Percentiles rank a stretch among this genome's conserved stretches.
These are phyloP conservation scores for Pyrenophora graminea DNA, from an alignment of 2,329 filamentous ascomycete genomes.

Conservation along the genomic window DNA sequence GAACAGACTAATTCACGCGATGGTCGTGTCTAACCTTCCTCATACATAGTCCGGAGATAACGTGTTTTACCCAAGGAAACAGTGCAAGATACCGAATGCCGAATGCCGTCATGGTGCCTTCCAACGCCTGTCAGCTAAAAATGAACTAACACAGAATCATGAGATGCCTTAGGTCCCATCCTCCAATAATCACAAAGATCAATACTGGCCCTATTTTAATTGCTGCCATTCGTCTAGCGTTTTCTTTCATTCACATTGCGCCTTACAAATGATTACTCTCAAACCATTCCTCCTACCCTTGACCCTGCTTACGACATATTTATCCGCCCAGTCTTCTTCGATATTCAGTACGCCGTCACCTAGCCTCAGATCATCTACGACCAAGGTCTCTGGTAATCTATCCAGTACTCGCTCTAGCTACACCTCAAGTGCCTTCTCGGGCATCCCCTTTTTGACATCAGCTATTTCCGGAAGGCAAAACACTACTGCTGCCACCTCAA, in stretches of 20 bases:
- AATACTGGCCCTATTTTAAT: too few relatives aligned
- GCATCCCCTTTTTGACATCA: not conserved
- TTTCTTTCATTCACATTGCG: not conserved
- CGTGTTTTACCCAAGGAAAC: too few relatives aligned
- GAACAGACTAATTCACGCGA: too few relatives aligned
- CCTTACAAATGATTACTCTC: conserved; percentile 18
- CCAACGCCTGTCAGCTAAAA: too few relatives aligned
- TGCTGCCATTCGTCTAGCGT: too few relatives aligned
- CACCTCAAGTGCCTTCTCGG: not conserved
- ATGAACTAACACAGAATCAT: too few relatives aligned
- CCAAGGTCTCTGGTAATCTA: not conserved
- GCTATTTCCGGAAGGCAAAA: conserved; percentile 16
- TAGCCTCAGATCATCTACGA: conserved; percentile 10
- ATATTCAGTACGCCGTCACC: conserved; percentile 9
- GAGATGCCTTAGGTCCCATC: too few relatives aligned
- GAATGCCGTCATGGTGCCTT: too few relatives aligned
- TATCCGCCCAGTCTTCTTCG: conserved; percentile 20
- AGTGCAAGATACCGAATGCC: too few relatives aligned
- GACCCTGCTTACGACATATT: conserved; percentile 8
- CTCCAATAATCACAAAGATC: too few relatives aligned
- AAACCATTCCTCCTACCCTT: conserved; percentile 11
- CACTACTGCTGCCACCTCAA: conserved; percentile 16
- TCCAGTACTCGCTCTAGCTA: not conserved
- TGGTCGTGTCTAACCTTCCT: too few relatives aligned
- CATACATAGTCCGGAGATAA: too few relatives aligned